Percentiles rank a stretch among this genome's conserved stretches.
Conservation (phyloP, 2,329 filamentous ascomycete species). For the Scolecobasidium constrictum region DNA sequence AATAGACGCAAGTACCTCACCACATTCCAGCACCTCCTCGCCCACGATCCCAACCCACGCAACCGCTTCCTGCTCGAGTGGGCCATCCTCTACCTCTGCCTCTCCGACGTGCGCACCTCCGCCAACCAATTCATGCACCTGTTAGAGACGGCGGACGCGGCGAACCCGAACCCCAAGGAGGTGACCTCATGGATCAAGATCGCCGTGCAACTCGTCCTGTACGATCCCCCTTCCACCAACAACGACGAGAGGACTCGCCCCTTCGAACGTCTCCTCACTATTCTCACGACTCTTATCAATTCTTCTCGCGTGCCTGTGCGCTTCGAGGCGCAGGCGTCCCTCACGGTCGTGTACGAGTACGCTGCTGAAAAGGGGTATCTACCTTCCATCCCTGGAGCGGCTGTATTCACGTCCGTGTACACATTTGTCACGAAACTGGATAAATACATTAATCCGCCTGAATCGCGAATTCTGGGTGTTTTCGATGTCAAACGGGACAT, state of each 20-base stretch:
- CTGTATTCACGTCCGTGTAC: slow-evolving; percentile 31
- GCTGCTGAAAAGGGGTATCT: slow-evolving; percentile 25
- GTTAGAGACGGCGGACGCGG: slow-evolving; percentile 26
- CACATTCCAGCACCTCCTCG: slow-evolving; percentile 27
- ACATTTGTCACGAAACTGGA: slow-evolving; percentile 32
- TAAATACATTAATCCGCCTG: slow-evolving; percentile 27
- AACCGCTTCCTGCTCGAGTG: slow-evolving; percentile 37
- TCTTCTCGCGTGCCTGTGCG: slow-evolving; percentile 42
- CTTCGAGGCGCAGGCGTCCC: slow-evolving; percentile 41
- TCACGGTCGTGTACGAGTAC: slow-evolving; percentile 32
- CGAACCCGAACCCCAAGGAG: slow-evolving; percentile 33
- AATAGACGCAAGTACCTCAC: slow-evolving; percentile 15
- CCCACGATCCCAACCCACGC: slow-evolving; percentile 35
- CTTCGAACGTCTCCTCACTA: slow-evolving; percentile 26
- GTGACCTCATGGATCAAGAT: slow-evolving; percentile 37
- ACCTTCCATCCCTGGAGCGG: slow-evolving; percentile 23
- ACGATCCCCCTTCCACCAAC: background rate
- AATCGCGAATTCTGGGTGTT: slow-evolving; percentile 24
- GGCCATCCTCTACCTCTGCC: slow-evolving; percentile 33
- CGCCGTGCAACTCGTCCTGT: slow-evolving; percentile 28
- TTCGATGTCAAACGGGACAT: slow-evolving; percentile 33
- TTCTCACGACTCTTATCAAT: slow-evolving; percentile 31
- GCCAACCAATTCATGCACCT: slow-evolving; percentile 15
- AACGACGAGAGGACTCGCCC: slow-evolving; percentile 9
- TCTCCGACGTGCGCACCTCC: slow-evolving; percentile 20